These are phyloP conservation scores for Balansia obtecta DNA, from an alignment of 2,329 filamentous ascomycete genomes.

Conservation along the genomic window DNA sequence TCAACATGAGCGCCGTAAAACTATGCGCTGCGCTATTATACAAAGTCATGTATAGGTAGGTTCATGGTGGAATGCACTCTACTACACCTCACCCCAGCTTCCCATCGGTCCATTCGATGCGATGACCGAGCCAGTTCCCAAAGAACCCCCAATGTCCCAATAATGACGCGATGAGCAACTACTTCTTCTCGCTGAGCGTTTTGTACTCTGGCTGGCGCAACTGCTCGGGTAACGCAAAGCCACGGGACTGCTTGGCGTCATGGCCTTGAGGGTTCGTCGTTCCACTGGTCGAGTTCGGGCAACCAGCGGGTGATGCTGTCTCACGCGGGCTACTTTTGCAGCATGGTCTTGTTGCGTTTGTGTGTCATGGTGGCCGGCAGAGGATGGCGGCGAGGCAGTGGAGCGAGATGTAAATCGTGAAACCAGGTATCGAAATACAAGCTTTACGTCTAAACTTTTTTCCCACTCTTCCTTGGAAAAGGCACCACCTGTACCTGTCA, in stretches of 20 bases:
- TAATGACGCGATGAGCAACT: constrained; percentile 71
- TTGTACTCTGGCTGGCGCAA: constrained; percentile 80
- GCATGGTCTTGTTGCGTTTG: constrained; percentile 50
- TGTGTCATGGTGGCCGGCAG: constrained; percentile 34
- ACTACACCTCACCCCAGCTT: constrained; percentile 64
- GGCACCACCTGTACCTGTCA: constrained; percentile 15
- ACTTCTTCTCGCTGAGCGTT: constrained; percentile 54
- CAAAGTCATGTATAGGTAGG: not conserved
- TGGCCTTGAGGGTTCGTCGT: constrained; percentile 44
- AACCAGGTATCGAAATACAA: constrained; percentile 80
- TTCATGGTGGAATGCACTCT: not conserved
- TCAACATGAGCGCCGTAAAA: not conserved
- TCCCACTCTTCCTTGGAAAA: constrained; percentile 83
- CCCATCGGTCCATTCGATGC: constrained; percentile 56
- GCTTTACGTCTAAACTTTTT: constrained; percentile 75
- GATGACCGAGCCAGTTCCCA: constrained; percentile 63
- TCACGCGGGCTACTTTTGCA: constrained; percentile 69
- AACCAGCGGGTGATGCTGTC: constrained; percentile 80
- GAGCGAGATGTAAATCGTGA: constrained; percentile 54
- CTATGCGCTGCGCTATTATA: not conserved
- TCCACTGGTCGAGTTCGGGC: constrained; percentile 40
- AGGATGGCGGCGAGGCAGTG: constrained; percentile 27
- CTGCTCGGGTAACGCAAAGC: constrained; percentile 45
- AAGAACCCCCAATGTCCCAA: constrained; percentile 79
- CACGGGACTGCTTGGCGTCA: constrained; percentile 35